Percentiles rank a stretch among this genome's conserved stretches.
Conservation (phyloP, 306 rosid genomes). For the Lathyrus tuberosus region DNA sequence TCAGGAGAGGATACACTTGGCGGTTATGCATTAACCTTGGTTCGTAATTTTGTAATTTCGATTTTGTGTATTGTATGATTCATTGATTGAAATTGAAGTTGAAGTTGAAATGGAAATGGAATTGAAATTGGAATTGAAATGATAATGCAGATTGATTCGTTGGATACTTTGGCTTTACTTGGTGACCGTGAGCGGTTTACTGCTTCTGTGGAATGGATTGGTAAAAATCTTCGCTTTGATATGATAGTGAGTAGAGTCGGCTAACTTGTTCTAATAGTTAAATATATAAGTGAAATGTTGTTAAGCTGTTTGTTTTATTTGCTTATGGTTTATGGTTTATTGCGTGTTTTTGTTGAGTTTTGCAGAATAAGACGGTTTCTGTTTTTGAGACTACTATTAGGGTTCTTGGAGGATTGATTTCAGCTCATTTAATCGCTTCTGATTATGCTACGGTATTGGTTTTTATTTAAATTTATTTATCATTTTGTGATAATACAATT, state of each 20-base stretch:
- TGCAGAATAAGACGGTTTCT: slow-evolving; percentile 97
- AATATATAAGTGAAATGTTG: background rate
- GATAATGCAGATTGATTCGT: slow-evolving; percentile 72
- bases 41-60: background rate
- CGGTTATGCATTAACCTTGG: slow-evolving; percentile 95
- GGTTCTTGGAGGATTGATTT: slow-evolving; percentile 87
- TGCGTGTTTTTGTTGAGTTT: background rate
- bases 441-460: slow-evolving; percentile 83
- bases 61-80: background rate
- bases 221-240: slow-evolving; percentile 93
- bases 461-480: slow-evolving; percentile 17
- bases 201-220: slow-evolving; percentile 92
- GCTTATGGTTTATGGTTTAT: background rate
- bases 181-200: slow-evolving; percentile 75
- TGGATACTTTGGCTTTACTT: slow-evolving; percentile 88
- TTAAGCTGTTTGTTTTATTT: background rate
- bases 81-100: background rate
- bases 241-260: slow-evolving; percentile 65
- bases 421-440: slow-evolving; percentile 88
- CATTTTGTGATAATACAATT: background rate
- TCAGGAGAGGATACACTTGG: slow-evolving; percentile 86
- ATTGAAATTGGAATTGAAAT: too few relatives aligned
- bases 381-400: slow-evolving; percentile 90
- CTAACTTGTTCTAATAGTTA: background rate
- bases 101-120: too few relatives aligned